phyloP scores from a whole-genome alignment of 2,329 filamentous ascomycete genomes.

The Lasiodiplodia sp. region DNA sequence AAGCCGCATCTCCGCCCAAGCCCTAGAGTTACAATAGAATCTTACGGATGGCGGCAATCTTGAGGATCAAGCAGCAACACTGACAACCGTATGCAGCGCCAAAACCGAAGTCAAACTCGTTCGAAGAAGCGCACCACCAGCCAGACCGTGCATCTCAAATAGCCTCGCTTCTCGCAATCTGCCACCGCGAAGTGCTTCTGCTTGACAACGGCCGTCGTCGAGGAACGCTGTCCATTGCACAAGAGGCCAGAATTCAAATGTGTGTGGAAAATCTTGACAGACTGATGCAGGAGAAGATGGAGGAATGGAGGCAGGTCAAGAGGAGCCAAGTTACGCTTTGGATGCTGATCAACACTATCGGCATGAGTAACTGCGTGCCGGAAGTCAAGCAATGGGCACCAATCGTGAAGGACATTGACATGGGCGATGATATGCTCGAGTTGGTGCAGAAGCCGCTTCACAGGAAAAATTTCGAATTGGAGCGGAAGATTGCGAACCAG shows the following conservation, averaged over 20 bases:
- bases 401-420: background rate
- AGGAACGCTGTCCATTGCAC: background rate
- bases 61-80: too few species aligned
- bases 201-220: background rate
- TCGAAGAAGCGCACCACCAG: background rate
- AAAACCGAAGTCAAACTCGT: too few species aligned
- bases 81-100: too few species aligned
- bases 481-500: background rate
- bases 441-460: background rate
- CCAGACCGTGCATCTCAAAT: too few species aligned
- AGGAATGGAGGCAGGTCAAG: background rate
- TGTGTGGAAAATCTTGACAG: background rate
- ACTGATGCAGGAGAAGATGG: background rate
- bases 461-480: background rate
- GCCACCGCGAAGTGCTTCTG: background rate
- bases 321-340: background rate
- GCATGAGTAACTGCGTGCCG: background rate
- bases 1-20: background rate
- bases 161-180: background rate
- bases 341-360: background rate
- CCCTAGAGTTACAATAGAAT: too few species aligned
- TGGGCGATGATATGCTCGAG: background rate
- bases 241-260: background rate
- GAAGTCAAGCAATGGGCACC: constrained; percentile 6
- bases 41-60: too few species aligned